A percentile compares a stretch with the other conserved stretches of the same genome.
phyloP scores from a whole-genome alignment of 2,329 filamentous ascomycete species.

The Hypomyces perniciosus region DNA sequence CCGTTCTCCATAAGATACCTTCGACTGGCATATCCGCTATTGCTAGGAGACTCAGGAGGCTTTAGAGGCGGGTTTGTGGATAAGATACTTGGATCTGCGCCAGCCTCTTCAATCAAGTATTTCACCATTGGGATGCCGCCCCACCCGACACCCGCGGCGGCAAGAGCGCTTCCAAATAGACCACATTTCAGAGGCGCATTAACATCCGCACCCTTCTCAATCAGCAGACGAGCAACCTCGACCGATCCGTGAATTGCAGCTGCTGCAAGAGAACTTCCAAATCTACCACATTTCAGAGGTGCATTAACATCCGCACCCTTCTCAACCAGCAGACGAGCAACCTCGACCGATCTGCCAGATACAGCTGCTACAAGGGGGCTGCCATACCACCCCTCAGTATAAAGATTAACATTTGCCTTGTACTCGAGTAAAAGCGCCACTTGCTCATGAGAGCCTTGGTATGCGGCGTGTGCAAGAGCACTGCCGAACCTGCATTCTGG shows the following conservation, averaged over 20 bases:
- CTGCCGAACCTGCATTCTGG: rapidly evolving
- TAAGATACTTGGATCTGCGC: neutral
- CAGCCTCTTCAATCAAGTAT: slow-evolving; percentile 4
- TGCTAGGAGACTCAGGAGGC: no score
- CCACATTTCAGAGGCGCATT: neutral
- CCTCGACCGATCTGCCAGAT: rapidly evolving
- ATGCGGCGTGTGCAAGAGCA: neutral
- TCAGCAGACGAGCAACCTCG: neutral
- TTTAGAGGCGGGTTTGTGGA: neutral
- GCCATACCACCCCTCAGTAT: rapidly evolving
- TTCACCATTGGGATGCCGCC: neutral
- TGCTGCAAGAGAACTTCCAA: neutral
- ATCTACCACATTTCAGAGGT: rapidly evolving
- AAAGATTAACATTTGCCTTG: neutral
- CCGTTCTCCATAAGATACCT: no score
- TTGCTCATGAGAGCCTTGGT: rapidly evolving
- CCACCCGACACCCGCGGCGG: neutral
- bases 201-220: slow-evolving; percentile 1
- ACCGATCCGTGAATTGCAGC: neutral
- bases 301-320: slow-evolving; percentile 1
- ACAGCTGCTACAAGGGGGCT: neutral
- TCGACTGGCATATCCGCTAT: no score
- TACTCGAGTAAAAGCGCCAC: neutral
- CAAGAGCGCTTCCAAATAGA: neutral
- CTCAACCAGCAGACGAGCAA: neutral